These are phyloP conservation scores for Nadsonia fulvescens DNA, from an alignment of 805 yeast genomes.

Conservation along the genomic window DNA sequence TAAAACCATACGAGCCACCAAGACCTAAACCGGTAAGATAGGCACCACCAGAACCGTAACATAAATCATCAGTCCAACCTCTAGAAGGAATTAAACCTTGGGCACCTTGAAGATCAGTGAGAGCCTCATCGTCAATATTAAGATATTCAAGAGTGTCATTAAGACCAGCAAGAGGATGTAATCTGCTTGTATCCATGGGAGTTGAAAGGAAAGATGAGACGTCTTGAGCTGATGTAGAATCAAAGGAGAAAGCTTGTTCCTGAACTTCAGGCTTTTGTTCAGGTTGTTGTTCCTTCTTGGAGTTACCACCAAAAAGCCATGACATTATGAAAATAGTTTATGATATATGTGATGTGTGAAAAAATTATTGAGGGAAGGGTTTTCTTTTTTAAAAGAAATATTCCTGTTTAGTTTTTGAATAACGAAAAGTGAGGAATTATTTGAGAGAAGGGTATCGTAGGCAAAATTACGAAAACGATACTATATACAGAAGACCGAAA, in stretches of 20 bases:
- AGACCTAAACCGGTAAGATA: slow-evolving; percentile 65
- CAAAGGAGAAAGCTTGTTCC: slow-evolving; percentile 34
- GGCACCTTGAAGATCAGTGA: slow-evolving; percentile 66
- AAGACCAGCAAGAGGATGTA: slow-evolving; percentile 86
- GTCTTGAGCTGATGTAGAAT: slow-evolving; percentile 44
- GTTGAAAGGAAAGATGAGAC: slow-evolving; percentile 43
- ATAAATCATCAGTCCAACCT: slow-evolving; percentile 92
- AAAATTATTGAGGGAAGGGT: too few species aligned
- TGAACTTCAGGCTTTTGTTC: slow-evolving; percentile 6
- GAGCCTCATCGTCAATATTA: slow-evolving; percentile 63
- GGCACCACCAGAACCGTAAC: slow-evolving; percentile 95
- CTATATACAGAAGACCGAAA: too few species aligned
- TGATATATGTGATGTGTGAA: too few species aligned
- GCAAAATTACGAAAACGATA: too few species aligned
- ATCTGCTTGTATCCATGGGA: slow-evolving; percentile 47
- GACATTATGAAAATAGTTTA: slow-evolving; percentile 13
- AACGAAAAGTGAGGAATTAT: too few species aligned
- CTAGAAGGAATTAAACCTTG: slow-evolving; percentile 88
- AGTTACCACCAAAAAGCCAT: slow-evolving; percentile 13
- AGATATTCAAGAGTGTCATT: slow-evolving; percentile 79
- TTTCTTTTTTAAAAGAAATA: too few species aligned
- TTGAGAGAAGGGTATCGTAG: too few species aligned
- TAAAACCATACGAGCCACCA: slow-evolving; percentile 81
- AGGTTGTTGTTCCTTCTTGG: slow-evolving; percentile 9
- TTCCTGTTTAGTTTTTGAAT: too few species aligned